Evolutionary conservation across 106 monocot genomes (phyloP).

Genomic region (Acorus calamus): DNA sequence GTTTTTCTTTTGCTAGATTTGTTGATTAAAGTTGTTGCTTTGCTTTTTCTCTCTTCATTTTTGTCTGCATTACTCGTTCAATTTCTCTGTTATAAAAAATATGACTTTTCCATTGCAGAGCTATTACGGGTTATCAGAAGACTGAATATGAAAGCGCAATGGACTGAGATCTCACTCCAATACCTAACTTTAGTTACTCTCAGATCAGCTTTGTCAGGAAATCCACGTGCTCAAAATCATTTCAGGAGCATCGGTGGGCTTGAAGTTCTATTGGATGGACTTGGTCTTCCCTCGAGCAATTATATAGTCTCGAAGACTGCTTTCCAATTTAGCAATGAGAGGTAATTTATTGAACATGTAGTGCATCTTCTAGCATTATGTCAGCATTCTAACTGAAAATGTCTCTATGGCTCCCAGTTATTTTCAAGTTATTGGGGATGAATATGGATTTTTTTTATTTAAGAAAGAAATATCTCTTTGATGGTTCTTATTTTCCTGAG

Average conservation of each 20-base stretch:
- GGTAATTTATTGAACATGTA: conserved; percentile 22
- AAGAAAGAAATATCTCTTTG: too few species aligned
- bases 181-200: conserved; percentile 60
- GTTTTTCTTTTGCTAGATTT: too few species aligned
- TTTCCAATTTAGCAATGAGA: conserved; percentile 42
- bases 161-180: conserved; percentile 76
- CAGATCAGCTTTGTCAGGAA: conserved; percentile 52
- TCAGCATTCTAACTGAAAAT: too few species aligned
- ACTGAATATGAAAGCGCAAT: conserved; percentile 68
- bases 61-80: too few species aligned
- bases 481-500: too few species aligned
- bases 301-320: conserved; percentile 39
- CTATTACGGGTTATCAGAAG: conserved; percentile 85
- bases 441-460: too few species aligned
- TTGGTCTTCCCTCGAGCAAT: conserved; percentile 75
- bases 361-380: too few species aligned
- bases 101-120: conserved; percentile 23
- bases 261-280: conserved; percentile 86
- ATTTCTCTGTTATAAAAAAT: too few species aligned
- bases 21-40: background rate
- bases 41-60: background rate
- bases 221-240: conserved; percentile 90
- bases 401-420: too few species aligned
- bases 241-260: conserved; percentile 98
- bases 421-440: too few species aligned